Conservation (phyloP, 2,329 filamentous ascomycete species). For the Zarea fungicola region DNA sequence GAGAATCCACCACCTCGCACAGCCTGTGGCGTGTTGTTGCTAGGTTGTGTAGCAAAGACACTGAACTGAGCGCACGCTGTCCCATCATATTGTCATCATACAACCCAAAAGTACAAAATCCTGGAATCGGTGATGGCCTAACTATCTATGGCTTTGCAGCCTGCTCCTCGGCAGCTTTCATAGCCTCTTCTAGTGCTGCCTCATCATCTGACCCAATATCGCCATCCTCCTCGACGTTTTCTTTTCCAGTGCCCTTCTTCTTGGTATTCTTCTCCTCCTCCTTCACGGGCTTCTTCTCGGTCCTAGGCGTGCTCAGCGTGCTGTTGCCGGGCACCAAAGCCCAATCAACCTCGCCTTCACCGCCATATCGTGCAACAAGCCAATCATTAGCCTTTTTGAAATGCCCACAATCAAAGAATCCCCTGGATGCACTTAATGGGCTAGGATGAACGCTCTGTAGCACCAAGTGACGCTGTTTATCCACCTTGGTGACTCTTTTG, state of each 20-base stretch:
- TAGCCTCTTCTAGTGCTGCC: conserved; percentile 31
- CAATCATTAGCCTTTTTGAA: conserved; percentile 82
- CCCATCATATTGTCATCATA: no score
- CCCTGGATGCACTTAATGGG: conserved; percentile 76
- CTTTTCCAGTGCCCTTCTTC: conserved; percentile 14
- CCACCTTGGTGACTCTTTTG: conserved; percentile 70
- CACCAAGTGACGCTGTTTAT: conserved; percentile 70
- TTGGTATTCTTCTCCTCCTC: conserved; percentile 20
- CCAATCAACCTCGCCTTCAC: conserved; percentile 83
- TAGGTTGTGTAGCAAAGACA: no score
- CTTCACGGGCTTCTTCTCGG: conserved; percentile 14
- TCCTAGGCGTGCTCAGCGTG: conserved; percentile 25
- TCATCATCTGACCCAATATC: conserved; percentile 33
- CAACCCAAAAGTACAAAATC: background rate
- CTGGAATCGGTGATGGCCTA: background rate
- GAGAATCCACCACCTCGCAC: no score
- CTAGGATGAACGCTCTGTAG: conserved; percentile 87
- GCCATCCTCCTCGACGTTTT: conserved; percentile 16
- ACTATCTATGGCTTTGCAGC: background rate
- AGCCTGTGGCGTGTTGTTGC: no score
- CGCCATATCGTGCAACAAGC: conserved; percentile 72
- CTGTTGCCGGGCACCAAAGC: conserved; percentile 43
- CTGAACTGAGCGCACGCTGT: no score
- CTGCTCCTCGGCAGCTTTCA: conserved; percentile 26
- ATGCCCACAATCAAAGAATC: conserved; percentile 80